phyloP scores from a whole-genome alignment of 2,329 filamentous ascomycete genomes.

The Cryoendolithus antarcticus region DNA sequence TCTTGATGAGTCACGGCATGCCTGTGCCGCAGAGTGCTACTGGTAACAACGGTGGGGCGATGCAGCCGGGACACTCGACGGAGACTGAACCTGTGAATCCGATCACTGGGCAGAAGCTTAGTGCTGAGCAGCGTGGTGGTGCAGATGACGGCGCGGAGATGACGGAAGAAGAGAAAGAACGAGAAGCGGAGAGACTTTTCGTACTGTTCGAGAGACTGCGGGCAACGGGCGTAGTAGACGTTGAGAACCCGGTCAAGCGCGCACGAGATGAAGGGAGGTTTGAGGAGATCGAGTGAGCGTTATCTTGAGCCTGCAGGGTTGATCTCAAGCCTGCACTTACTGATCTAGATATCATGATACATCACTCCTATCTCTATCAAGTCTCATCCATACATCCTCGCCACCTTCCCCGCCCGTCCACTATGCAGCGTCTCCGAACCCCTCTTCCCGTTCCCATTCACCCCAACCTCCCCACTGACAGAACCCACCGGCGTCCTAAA shows the following conservation, averaged over 20 bases:
- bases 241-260: constrained; percentile 66
- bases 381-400: background rate
- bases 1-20: constrained; percentile 77
- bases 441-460: constrained; percentile 11
- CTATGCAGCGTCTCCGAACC: constrained; percentile 5
- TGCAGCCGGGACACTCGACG: constrained; percentile 5
- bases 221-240: constrained; percentile 61
- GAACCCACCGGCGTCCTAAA: background rate
- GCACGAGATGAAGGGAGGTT: constrained; percentile 59
- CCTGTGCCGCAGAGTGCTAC: constrained; percentile 56
- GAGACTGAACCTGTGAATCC: constrained; percentile 52
- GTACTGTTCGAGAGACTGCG: constrained; percentile 76
- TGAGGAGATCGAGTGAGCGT: constrained; percentile 44
- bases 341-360: too few species aligned
- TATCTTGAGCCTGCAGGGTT: background rate
- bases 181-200: constrained; percentile 80
- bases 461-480: constrained; percentile 3
- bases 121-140: constrained; percentile 25
- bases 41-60: constrained; percentile 17
- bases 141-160: constrained; percentile 61
- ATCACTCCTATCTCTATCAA: too few species aligned
- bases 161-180: constrained; percentile 83
- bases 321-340: too few species aligned
- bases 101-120: constrained; percentile 64
- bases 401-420: background rate